Evolutionary conservation across 768 basidiomycete genomes (phyloP).

Genomic region (Arthromyces matolae): DNA sequence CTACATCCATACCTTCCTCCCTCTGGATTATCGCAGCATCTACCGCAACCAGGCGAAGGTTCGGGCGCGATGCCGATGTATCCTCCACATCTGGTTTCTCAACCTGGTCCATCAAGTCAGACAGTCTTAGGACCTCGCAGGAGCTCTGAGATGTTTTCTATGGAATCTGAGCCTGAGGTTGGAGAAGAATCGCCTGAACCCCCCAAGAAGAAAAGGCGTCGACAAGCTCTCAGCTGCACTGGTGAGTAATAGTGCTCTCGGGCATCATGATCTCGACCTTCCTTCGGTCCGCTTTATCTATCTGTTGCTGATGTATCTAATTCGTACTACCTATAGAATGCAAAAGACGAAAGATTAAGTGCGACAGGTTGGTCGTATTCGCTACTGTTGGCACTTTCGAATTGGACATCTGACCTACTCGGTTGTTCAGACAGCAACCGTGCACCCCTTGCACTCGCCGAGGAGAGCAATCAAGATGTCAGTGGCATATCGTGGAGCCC

Average conservation of each 20-base stretch:
- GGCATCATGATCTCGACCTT: too few relatives aligned
- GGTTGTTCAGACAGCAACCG: constrained; percentile 57
- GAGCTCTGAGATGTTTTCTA: constrained; percentile 31
- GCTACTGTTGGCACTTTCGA: too few relatives aligned
- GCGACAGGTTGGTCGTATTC: constrained; percentile 60
- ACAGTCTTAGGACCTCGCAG: constrained; percentile 22
- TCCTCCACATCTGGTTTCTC: constrained; percentile 24
- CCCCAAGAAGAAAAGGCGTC: constrained; percentile 78
- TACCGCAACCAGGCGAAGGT: constrained; percentile 15
- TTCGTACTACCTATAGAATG: constrained; percentile 50
- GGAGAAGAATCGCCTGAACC: constrained; percentile 49
- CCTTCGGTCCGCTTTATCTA: too few relatives aligned
- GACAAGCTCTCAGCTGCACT: constrained; percentile 83
- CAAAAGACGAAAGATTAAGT: constrained; percentile 84
- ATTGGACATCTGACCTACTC: constrained; percentile 13
- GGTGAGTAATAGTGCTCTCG: constrained; percentile 62
- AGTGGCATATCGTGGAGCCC: constrained; percentile 81
- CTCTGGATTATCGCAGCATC: constrained; percentile 35
- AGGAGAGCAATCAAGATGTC: constrained; percentile 76
- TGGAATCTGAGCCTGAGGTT: constrained; percentile 58
- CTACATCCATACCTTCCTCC: constrained; percentile 63
- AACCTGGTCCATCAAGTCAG: constrained; percentile 22
- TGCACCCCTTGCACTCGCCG: constrained; percentile 79
- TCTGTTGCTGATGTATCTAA: too few relatives aligned
- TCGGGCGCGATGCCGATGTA: constrained; percentile 18